Base-by-base conservation (phyloP, 2,329 filamentous ascomycete species). In the Penicillium sp. region DNA sequence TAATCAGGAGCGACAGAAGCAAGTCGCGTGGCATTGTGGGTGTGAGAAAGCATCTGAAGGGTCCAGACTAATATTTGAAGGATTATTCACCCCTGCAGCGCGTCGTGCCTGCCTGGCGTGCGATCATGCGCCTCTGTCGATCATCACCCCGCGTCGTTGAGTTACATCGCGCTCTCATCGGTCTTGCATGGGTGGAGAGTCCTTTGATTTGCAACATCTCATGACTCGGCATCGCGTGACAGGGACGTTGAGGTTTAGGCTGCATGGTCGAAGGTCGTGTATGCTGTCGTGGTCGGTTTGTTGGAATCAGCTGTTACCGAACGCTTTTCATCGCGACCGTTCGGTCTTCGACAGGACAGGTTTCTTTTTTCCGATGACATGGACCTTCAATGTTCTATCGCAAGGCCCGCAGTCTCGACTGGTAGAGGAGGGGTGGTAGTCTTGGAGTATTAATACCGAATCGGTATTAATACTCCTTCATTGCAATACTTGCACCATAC, bases 131-230 rank as follows among this genome's bases (percentile, higher is more conserved):
- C 50, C 54, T 48, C 53, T 58, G 56, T 49, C 53, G 56, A 58
- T 58, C 56, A 53, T 23, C 36, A 39, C 56, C 53, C 50, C 56
- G 56, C 50, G 53, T 58, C 38, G 45, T 34, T 33, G 45, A 33
- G 52, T 55, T 58, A 52, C 55, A 55, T 57, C 29, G 24, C 12
- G 24, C 8, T 15, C 26, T 42, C 23, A 6, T 4, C 24, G 24
- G 2, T 24, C 49, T 82, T 81, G 63, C 56, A 21, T 13, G 23
- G 39, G 2, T 24, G 21, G 39, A 3, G 15, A 8, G 42, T 21
- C 43, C 46, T 28, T 67, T 21, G 18, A 21, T 21, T 21, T 51
- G 47, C 31, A 28, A 46, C 45, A 18, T 15, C 29, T 12, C 16
- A 42, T 42, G 16, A 7, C 16, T 9, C n/a, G 3, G 15, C 13